Base-by-base conservation (phyloP, 2,329 filamentous ascomycete genomes). In the Volutella citrinella region DNA sequence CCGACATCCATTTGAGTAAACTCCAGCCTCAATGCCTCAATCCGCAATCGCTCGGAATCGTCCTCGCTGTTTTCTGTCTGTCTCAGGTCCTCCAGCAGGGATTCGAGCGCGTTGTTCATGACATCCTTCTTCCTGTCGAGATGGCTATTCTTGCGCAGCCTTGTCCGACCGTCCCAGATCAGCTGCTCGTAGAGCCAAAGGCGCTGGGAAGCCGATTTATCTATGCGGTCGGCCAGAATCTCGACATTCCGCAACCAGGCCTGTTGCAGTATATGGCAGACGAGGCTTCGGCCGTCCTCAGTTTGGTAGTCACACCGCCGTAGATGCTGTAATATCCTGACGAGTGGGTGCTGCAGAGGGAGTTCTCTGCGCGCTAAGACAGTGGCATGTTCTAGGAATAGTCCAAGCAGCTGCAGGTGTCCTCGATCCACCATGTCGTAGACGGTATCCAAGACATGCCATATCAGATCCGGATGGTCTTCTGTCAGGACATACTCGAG, bases 171-270 rank as follows among this genome's bases (percentile, higher is more conserved):
- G 34, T 63, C 60, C 60, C 60, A 63, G 6, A 63, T 63, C 10
- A 63, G 40, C 37, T 63, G 60, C 37, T 63, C 60, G 35, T 63
- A 63, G 27, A 62, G 57, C 60, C 60, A 63, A 5, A 63, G 49
- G 16, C 55, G 54, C 21, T 52, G 52, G 7, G 55, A 38, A 12
- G 53, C 46, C 8, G 48, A 49, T 3, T 54, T 47, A 10, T 52
- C 52, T 19, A 63, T 56, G 19, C 55, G 52, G 18, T 52, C 47
- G 10, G 54, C 46, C 16, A 63, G 43, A 5, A 63, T 38, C 35
- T 61, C 50, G 10, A 61, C 59, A 27, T 63, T 63, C n/a, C 57
- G 51, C 23, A 61, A 36, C 60, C 60, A 63, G 6, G 60, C 60
- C 36, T 59, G 53, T 19, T 56, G 55, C 24, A 63, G 44, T 12